Conservation (phyloP, 2,329 filamentous ascomycete species). For the Triangularia verruculosa region DNA sequence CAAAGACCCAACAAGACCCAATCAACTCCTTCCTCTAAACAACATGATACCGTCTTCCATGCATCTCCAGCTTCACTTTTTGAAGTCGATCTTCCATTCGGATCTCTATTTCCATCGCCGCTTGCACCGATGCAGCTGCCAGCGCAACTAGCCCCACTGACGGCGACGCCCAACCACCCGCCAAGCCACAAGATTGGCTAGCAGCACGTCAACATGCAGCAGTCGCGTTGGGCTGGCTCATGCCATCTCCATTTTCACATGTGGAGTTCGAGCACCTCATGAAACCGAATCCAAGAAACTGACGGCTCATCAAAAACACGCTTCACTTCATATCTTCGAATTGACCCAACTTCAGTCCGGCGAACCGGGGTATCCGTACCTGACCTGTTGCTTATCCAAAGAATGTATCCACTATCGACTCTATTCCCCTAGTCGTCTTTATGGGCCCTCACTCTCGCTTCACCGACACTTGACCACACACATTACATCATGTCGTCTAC, state of each 20-base stretch:
- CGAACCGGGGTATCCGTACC: not conserved
- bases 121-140: not conserved
- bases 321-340: not conserved
- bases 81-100: not conserved
- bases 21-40: not conserved
- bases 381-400: not conserved
- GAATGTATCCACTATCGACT: not conserved
- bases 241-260: not conserved
- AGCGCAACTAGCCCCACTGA: not conserved
- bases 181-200: not conserved
- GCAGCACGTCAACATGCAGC: not conserved
- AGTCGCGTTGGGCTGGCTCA: not conserved
- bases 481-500: not conserved
- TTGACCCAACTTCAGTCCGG: not conserved
- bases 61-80: not conserved
- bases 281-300: not conserved
- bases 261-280: not conserved
- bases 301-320: too few relatives aligned
- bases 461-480: not conserved
- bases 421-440: not conserved
- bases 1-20: not conserved
- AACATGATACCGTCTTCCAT: not conserved
- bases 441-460: not conserved
- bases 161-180: not conserved
- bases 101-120: not conserved